These are phyloP conservation scores for Brassica balearica DNA, from an alignment of 441 rosid genomes.

Conservation along the genomic window DNA sequence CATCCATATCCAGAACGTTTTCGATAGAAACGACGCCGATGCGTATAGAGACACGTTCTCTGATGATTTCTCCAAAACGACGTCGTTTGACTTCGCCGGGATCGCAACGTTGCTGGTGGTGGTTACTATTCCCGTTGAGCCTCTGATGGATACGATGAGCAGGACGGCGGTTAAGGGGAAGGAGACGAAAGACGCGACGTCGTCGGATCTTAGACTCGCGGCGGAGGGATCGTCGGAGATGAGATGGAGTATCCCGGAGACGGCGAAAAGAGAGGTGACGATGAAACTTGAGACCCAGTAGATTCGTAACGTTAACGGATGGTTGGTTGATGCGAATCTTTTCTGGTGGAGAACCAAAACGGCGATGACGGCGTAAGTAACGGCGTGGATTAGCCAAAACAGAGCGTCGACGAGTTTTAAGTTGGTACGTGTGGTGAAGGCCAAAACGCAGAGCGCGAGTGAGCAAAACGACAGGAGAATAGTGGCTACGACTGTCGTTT, in stretches of 20 bases:
- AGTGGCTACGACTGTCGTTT: slow-evolving; percentile 55
- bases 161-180: slow-evolving; percentile 67
- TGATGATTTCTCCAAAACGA: slow-evolving; percentile 48
- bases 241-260: slow-evolving; percentile 61
- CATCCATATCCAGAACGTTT: slow-evolving; percentile 93
- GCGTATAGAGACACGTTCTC: slow-evolving; percentile 65
- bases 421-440: slow-evolving; percentile 48
- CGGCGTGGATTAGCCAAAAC: slow-evolving; percentile 79
- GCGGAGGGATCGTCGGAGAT: slow-evolving; percentile 38
- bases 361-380: slow-evolving; percentile 64
- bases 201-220: slow-evolving; percentile 54
- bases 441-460: slow-evolving; percentile 52
- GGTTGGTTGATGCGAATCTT: slow-evolving; percentile 65
- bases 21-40: slow-evolving; percentile 74
- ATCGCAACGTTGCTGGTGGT: slow-evolving; percentile 39
- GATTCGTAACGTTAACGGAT: slow-evolving; percentile 68
- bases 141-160: slow-evolving; percentile 62
- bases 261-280: slow-evolving; percentile 52
- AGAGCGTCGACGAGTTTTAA: slow-evolving; percentile 49
- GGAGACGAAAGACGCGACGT: slow-evolving; percentile 56
- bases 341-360: slow-evolving; percentile 71
- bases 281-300: slow-evolving; percentile 66
- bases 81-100: slow-evolving; percentile 43
- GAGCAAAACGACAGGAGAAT: slow-evolving; percentile 57
- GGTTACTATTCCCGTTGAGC: slow-evolving; percentile 65